phyloP scores from a whole-genome alignment of 345 rosid genomes.

The Moricandia arvensis region DNA sequence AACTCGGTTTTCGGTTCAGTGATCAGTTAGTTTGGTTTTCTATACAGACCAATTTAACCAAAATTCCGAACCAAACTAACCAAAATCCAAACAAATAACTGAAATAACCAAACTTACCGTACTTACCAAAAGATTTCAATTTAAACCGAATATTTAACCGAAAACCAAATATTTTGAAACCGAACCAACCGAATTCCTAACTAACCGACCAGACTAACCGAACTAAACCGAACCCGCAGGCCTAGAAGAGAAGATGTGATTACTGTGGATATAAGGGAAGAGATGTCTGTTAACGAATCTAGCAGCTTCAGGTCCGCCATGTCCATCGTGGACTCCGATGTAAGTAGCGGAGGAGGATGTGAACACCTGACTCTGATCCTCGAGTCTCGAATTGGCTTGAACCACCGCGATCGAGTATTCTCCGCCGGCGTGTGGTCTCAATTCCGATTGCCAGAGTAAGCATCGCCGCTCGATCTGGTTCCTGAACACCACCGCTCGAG shows the following conservation, averaged over 20 bases:
- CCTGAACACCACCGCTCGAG: slow-evolving; percentile 77
- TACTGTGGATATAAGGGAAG: slow-evolving; percentile 78
- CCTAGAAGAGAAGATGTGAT: neutral
- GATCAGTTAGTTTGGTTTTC: too few species aligned
- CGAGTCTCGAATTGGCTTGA: slow-evolving; percentile 78
- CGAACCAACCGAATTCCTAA: too few species aligned
- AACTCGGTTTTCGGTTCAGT: too few species aligned
- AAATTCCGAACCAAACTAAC: too few species aligned
- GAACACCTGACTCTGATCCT: slow-evolving; percentile 90
- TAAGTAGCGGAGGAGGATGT: slow-evolving; percentile 74
- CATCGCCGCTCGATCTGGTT: slow-evolving; percentile 59
- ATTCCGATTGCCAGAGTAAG: slow-evolving; percentile 80
- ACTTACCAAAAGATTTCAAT: too few species aligned
- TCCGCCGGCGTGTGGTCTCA: slow-evolving; percentile 77
- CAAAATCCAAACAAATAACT: too few species aligned
- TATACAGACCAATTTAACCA: too few species aligned
- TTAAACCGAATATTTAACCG: too few species aligned
- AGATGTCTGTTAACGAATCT: slow-evolving; percentile 83
- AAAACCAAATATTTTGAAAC: too few species aligned
- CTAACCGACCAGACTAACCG: too few species aligned
- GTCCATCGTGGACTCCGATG: slow-evolving; percentile 92
- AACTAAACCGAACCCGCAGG: too few species aligned
- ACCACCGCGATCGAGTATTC: slow-evolving; percentile 96
- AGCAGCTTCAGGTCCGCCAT: slow-evolving; percentile 98
- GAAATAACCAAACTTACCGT: too few species aligned